A percentile compares a stretch with the other conserved stretches of the same genome.
Evolutionary conservation across 2,329 filamentous ascomycete species (phyloP).

Genomic region (Fusarium zealandicum): DNA sequence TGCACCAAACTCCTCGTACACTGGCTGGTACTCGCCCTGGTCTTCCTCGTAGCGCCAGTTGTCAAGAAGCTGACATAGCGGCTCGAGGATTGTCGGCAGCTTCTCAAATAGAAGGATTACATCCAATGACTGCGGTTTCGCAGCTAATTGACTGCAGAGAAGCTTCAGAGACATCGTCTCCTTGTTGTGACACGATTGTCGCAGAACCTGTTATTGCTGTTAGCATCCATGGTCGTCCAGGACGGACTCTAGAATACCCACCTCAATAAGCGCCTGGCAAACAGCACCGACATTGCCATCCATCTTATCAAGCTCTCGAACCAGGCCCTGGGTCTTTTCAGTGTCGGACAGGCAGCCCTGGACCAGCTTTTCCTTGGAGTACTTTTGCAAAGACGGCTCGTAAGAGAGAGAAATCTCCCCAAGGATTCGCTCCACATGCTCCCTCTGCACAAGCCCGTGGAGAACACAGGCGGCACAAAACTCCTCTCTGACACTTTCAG

Average conservation of each 20-base stretch:
- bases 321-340: constrained; percentile 76
- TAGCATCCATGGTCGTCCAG: not conserved
- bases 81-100: constrained; percentile 72
- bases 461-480: constrained; percentile 92
- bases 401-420: constrained; percentile 86
- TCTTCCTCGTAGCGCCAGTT: constrained; percentile 84
- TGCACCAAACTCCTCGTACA: constrained; percentile 85
- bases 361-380: constrained; percentile 79
- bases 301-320: constrained; percentile 85
- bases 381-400: constrained; percentile 75
- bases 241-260: constrained; percentile 45
- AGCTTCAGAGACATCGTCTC: constrained; percentile 83
- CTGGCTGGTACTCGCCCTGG: constrained; percentile 82
- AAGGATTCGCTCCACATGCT: constrained; percentile 79
- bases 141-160: constrained; percentile 75
- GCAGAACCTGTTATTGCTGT: constrained; percentile 62
- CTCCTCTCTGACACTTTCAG: constrained; percentile 68
- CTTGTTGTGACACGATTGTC: constrained; percentile 72
- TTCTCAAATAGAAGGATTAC: constrained; percentile 79
- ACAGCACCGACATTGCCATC: constrained; percentile 91
- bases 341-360: constrained; percentile 79
- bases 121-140: constrained; percentile 75
- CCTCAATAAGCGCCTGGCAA: constrained; percentile 77
- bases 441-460: constrained; percentile 81
- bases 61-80: constrained; percentile 77